Conservation (phyloP, 495 filamentous ascomycete species). For the Penicillium soppii region DNA sequence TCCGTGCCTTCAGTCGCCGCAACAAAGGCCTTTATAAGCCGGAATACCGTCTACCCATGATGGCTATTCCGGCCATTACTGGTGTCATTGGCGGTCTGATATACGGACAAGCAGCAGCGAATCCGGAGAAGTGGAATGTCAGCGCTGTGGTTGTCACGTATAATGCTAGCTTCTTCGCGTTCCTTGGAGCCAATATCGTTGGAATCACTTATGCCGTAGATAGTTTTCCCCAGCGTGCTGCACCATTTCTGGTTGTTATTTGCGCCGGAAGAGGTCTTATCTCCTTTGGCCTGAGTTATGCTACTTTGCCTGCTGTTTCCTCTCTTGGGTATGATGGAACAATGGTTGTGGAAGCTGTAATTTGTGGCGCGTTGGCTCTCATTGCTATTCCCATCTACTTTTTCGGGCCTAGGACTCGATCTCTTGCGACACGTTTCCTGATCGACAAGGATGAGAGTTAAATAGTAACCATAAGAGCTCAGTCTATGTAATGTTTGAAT, state of each 20-base stretch:
- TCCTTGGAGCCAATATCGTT: slow-evolving; percentile 22
- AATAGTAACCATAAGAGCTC: too few species aligned
- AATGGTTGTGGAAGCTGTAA: slow-evolving; percentile 14
- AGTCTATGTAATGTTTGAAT: too few species aligned
- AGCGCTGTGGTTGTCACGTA: slow-evolving; percentile 17
- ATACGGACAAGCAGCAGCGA: slow-evolving; percentile 19
- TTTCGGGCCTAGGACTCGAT: slow-evolving; percentile 6
- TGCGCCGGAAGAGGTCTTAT: slow-evolving; percentile 25
- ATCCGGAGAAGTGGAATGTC: slow-evolving; percentile 15
- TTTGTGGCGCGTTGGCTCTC: slow-evolving; percentile 8
- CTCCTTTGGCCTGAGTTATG: slow-evolving; percentile 60
- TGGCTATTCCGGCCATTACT: slow-evolving; percentile 17
- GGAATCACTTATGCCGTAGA: slow-evolving; percentile 28
- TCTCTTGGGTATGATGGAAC: slow-evolving; percentile 72
- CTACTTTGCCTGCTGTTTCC: slow-evolving; percentile 69
- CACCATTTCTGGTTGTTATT: slow-evolving; percentile 25
- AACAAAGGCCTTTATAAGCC: slow-evolving; percentile 19
- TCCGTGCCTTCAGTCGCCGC: slow-evolving; percentile 8
- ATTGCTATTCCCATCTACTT: slow-evolving; percentile 12
- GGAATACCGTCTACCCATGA: slow-evolving; percentile 22
- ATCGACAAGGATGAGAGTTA: too few species aligned
- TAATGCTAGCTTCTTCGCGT: slow-evolving; percentile 27
- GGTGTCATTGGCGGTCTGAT: slow-evolving; percentile 21
- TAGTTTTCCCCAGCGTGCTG: slow-evolving; percentile 22
- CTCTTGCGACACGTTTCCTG: background rate